Conservation (phyloP, 1,139 yeast genomes). For the Kazachstania sp. region DNA sequence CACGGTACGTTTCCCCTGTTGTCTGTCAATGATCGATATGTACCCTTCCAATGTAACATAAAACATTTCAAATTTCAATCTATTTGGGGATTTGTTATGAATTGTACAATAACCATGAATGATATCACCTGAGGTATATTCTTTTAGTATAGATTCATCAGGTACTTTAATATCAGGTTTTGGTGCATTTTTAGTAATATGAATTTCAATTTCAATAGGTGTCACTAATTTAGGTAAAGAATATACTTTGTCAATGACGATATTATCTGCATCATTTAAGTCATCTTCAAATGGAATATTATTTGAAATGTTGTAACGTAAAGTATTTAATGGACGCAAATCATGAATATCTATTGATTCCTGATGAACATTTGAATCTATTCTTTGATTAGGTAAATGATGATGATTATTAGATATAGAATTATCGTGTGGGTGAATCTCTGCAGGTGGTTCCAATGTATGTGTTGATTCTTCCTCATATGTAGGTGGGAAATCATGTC, state of each 20-base stretch:
- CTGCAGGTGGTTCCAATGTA: slow-evolving; percentile 4
- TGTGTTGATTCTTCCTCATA: slow-evolving; percentile 22
- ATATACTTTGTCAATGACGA: slow-evolving; percentile 33
- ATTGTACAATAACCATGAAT: slow-evolving; percentile 47
- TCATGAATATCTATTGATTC: slow-evolving; percentile 8
- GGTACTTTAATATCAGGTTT: slow-evolving; percentile 24
- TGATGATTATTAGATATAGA: background rate
- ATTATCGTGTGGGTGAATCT: slow-evolving; percentile 4
- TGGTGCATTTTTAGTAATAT: slow-evolving; percentile 34
- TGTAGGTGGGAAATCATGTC: slow-evolving; percentile 29
- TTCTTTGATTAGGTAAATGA: background rate
- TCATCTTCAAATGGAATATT: slow-evolving; percentile 21
- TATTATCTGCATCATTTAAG: slow-evolving; percentile 24
- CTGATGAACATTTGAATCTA: slow-evolving; percentile 3
- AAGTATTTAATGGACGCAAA: slow-evolving; percentile 18
- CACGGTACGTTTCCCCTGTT: slow-evolving; percentile 26
- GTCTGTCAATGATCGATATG: slow-evolving; percentile 28
- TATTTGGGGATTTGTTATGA: slow-evolving; percentile 35
- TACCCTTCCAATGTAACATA: slow-evolving; percentile 51
- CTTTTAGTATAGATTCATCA: slow-evolving; percentile 35
- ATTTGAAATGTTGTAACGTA: slow-evolving; percentile 14
- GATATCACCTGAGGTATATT: slow-evolving; percentile 47
- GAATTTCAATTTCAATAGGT: slow-evolving; percentile 32
- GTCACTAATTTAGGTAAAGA: slow-evolving; percentile 28
- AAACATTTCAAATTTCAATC: slow-evolving; percentile 48